Percentiles rank a stretch among this genome's conserved stretches.
phyloP scores from a whole-genome alignment of 2,329 filamentous ascomycete genomes.

The Metarhizium robertsii region DNA sequence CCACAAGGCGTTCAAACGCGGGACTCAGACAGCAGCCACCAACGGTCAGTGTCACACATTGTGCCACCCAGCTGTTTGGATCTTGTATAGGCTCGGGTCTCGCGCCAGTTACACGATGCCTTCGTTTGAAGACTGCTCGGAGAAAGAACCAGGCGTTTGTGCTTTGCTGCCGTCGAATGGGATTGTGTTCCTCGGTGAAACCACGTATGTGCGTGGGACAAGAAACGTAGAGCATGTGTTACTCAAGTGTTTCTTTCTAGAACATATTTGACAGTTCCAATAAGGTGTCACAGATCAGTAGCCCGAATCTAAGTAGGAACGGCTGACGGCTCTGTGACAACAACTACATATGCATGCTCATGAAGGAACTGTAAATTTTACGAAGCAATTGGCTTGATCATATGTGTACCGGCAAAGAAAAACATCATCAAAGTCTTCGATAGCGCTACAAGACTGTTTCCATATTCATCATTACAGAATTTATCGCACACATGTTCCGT shows the following conservation, averaged over 20 bases:
- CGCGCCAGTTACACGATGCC: background rate
- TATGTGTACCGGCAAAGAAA: background rate
- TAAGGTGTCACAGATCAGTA: background rate
- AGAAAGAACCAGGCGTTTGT: background rate
- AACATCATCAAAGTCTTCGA: too few relatives aligned
- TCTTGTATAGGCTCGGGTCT: background rate
- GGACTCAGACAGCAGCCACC: background rate
- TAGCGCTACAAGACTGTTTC: too few relatives aligned
- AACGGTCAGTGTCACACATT: background rate
- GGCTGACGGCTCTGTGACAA: background rate
- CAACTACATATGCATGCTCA: too few relatives aligned
- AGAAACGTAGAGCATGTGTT: background rate
- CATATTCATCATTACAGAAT: background rate
- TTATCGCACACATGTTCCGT: background rate
- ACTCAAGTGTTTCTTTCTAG: background rate
- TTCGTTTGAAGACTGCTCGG: background rate
- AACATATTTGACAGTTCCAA: background rate
- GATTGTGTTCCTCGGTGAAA: background rate
- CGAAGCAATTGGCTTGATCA: background rate
- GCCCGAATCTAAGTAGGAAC: background rate
- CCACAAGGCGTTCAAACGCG: background rate
- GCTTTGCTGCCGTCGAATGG: background rate
- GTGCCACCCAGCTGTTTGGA: background rate
- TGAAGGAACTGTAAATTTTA: too few relatives aligned
- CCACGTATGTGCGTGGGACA: background rate